These are phyloP conservation scores for Aspergillus kassunensis DNA, from an alignment of 495 filamentous ascomycete genomes.

Conservation along the genomic window DNA sequence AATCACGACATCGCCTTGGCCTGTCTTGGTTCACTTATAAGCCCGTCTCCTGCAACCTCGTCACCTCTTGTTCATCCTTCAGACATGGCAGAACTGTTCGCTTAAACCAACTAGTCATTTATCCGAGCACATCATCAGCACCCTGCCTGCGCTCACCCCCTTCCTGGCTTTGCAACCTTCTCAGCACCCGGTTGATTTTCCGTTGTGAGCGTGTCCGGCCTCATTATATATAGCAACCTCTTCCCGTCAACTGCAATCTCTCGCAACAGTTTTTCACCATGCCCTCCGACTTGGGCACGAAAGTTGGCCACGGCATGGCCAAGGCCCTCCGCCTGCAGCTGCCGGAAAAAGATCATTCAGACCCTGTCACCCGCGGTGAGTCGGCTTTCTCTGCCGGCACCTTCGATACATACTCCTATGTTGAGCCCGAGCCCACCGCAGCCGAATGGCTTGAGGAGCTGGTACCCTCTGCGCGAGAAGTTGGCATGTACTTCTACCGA, in stretches of 20 bases:
- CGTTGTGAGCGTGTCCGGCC: not conserved
- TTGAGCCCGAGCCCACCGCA: constrained; percentile 76
- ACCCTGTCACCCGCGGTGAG: constrained; percentile 64
- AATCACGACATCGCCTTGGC: constrained; percentile 30
- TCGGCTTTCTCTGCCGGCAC: constrained; percentile 74
- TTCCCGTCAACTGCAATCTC: not conserved
- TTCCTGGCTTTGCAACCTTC: not conserved
- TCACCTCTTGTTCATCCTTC: constrained; percentile 5
- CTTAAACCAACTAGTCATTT: constrained; percentile 2
- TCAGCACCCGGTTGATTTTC: not conserved
- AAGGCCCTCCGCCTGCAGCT: constrained; percentile 84
- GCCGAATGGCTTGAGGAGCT: constrained; percentile 65
- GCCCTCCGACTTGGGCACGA: constrained; percentile 40
- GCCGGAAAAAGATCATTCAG: constrained; percentile 47
- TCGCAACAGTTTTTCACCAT: constrained; percentile 22
- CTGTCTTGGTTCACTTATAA: constrained; percentile 17
- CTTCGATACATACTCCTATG: constrained; percentile 71
- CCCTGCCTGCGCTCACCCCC: not conserved
- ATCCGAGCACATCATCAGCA: not conserved
- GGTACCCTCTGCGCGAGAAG: constrained; percentile 51
- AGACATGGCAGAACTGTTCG: constrained; percentile 12
- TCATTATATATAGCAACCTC: not conserved
- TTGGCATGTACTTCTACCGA: constrained; percentile 56
- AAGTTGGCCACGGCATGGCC: constrained; percentile 69
- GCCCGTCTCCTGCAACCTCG: constrained; percentile 7